Evolutionary conservation across 2,329 filamentous ascomycete genomes (phyloP), one percentile per base, ranked within the genome.

Genomic region (Periconia digitata): DNA sequence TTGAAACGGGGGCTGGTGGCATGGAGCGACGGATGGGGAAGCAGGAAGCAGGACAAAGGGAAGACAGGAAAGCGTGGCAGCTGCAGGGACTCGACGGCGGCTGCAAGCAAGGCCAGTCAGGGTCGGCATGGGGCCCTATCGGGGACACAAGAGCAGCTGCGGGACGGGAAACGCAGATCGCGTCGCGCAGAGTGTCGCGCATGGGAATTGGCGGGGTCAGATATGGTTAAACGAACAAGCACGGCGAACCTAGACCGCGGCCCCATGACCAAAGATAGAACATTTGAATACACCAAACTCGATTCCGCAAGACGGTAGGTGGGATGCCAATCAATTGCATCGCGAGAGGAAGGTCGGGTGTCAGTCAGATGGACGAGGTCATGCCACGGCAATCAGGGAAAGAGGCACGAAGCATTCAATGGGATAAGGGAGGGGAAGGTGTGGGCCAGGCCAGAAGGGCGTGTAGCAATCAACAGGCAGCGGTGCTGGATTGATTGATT

Each of bases 51-150:
- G 57, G 53, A 48, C 50, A 50, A 39, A n/a, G n/a, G n/a, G n/a
- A n/a, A n/a, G n/a, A n/a, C n/a, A 15, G 27, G 3, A 32, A 51
- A 61, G 59, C 56, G 55, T 60, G 52, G 55, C 60, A 58, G 63
- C 56, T 66, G 66, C 66, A 70, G 66, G 66, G 64, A 56, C 62
- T 51, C 43, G 49, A 46, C 44, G 47, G 46, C 4, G 51, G 54
- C 54, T 50, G 42, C 44, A 51, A 50, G 54, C 51, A 50, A 54
- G 59, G 61, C 57, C 53, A 58, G 54, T 51, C 55, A 56, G 58
- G 58, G 62, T 54, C 40, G 51, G 58, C 53, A 69, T 69, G 68
- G 66, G 52, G n/a, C n/a, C 66, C 64, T 66, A 70, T 70, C 63
- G 59, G 55, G 59, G 51, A 55, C 27, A 32, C 27, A 10, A 53